Percentiles rank a stretch among this genome's conserved stretches.
Conservation (phyloP, 345 rosid species). For the Gossypium herbaceum region DNA sequence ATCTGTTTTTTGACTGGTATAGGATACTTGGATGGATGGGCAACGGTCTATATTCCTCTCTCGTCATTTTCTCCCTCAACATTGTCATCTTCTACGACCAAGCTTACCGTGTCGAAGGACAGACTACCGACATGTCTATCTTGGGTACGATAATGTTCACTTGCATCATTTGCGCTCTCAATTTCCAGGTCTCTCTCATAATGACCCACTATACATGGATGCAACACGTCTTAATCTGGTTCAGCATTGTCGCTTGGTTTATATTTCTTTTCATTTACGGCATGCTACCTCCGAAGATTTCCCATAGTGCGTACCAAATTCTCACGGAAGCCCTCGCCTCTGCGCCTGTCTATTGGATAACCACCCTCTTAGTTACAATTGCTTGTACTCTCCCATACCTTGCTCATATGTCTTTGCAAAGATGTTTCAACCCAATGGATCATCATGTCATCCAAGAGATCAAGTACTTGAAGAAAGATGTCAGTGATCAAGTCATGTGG, state of each 20-base stretch:
- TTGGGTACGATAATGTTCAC: slow-evolving; percentile 94
- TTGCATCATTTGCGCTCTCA: slow-evolving; percentile 82
- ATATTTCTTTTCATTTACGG: slow-evolving; percentile 68
- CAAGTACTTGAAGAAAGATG: slow-evolving; percentile 73
- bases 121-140: slow-evolving; percentile 81
- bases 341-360: slow-evolving; percentile 68
- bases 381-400: slow-evolving; percentile 64
- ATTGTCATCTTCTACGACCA: slow-evolving; percentile 57
- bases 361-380: slow-evolving; percentile 63
- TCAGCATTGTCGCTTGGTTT: slow-evolving; percentile 76
- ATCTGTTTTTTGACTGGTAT: slow-evolving; percentile 86
- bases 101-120: slow-evolving; percentile 66
- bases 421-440: slow-evolving; percentile 79
- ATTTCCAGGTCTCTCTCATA: slow-evolving; percentile 83
- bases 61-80: slow-evolving; percentile 69
- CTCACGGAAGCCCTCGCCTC: slow-evolving; percentile 81
- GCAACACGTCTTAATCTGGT: slow-evolving; percentile 86
- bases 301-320: slow-evolving; percentile 61
- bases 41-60: slow-evolving; percentile 76
- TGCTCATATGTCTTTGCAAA: slow-evolving; percentile 60
- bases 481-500: slow-evolving; percentile 79
- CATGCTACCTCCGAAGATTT: slow-evolving; percentile 46
- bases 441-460: slow-evolving; percentile 96
- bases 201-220: slow-evolving; percentile 97
- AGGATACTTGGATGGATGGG: slow-evolving; percentile 93